Percentiles rank a stretch among this genome's conserved stretches.
phyloP scores from a whole-genome alignment of 78 protist genomes.

The Creolimax fragrantissima region DNA sequence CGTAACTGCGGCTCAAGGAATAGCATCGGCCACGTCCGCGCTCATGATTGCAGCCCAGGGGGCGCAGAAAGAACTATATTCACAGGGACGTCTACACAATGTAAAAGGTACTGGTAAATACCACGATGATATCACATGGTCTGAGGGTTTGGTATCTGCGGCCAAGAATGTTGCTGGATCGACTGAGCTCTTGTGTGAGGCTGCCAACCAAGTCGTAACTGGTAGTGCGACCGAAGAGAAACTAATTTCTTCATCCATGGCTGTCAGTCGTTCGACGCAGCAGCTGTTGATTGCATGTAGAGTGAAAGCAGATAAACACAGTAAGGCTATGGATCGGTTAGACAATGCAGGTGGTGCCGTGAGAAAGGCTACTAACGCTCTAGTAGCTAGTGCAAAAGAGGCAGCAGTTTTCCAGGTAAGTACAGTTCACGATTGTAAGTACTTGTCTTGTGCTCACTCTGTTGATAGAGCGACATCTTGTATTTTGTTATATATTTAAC shows the following conservation, averaged over 20 bases:
- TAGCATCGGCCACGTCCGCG: constrained; percentile 48
- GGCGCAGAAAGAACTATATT: constrained; percentile 60
- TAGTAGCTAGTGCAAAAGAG: constrained; percentile 21
- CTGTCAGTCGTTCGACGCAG: constrained; percentile 55
- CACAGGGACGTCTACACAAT: neutral
- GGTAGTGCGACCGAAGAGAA: constrained; percentile 48
- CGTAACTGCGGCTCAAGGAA: constrained; percentile 73
- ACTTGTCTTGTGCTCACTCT: no score
- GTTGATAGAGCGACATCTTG: no score
- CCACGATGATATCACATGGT: constrained; percentile 60
- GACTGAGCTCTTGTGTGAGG: constrained; percentile 46
- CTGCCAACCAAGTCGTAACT: constrained; percentile 58
- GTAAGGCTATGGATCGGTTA: neutral
- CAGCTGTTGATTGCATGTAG: constrained; percentile 50
- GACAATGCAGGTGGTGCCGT: constrained; percentile 17
- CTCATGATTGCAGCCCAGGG: constrained; percentile 57
- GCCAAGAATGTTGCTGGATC: constrained; percentile 63
- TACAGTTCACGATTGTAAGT: no score
- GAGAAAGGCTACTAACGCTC: constrained; percentile 12
- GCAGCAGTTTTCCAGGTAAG: neutral
- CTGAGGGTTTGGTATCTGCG: constrained; percentile 66
- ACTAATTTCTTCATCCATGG: constrained; percentile 51
- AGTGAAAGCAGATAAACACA: neutral
- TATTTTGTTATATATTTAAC: no score
- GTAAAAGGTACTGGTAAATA: constrained; percentile 3